A percentile compares a stretch with the other conserved stretches of the same genome.
Conservation (phyloP, 805 yeast species). For the Wickerhamiella bombiphila region DNA sequence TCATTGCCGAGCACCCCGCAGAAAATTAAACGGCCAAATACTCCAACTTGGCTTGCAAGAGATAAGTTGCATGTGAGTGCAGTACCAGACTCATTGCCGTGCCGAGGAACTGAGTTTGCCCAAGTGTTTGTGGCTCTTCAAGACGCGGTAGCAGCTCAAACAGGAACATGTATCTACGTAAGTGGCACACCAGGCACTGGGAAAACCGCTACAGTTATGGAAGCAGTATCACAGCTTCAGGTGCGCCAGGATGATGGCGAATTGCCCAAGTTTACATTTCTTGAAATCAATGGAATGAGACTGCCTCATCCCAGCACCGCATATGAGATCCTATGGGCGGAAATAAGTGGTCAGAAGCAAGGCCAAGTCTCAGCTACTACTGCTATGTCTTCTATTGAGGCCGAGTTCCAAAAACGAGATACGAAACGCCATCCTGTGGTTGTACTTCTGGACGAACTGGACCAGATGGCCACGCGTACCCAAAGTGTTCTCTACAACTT, state of each 20-base stretch:
- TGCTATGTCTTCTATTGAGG: slow-evolving; percentile 55
- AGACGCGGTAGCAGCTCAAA: slow-evolving; percentile 48
- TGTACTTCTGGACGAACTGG: slow-evolving; percentile 80
- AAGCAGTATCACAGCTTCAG: slow-evolving; percentile 59
- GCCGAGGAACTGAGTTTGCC: slow-evolving; percentile 73
- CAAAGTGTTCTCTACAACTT: slow-evolving; percentile 83
- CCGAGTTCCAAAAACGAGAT: slow-evolving; percentile 37
- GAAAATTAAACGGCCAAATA: slow-evolving; percentile 5
- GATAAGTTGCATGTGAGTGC: slow-evolving; percentile 19
- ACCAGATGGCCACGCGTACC: slow-evolving; percentile 70
- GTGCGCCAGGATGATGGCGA: slow-evolving; percentile 27
- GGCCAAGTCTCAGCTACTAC: slow-evolving; percentile 43
- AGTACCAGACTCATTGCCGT: slow-evolving; percentile 45
- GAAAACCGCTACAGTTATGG: slow-evolving; percentile 84
- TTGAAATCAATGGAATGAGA: slow-evolving; percentile 86
- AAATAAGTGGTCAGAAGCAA: slow-evolving; percentile 34
- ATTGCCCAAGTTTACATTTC: slow-evolving; percentile 43
- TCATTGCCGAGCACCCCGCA: slow-evolving; percentile 8
- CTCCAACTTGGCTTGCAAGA: slow-evolving; percentile 17
- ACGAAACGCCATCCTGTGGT: slow-evolving; percentile 39
- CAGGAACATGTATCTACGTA: slow-evolving; percentile 76
- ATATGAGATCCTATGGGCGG: slow-evolving; percentile 72
- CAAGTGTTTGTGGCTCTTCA: slow-evolving; percentile 55
- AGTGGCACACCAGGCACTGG: slow-evolving; percentile 99
- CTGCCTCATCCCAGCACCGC: slow-evolving; percentile 65